Evolutionary conservation across 2,329 filamentous ascomycete genomes (phyloP).

Genomic region (Tolypocladium paradoxum): DNA sequence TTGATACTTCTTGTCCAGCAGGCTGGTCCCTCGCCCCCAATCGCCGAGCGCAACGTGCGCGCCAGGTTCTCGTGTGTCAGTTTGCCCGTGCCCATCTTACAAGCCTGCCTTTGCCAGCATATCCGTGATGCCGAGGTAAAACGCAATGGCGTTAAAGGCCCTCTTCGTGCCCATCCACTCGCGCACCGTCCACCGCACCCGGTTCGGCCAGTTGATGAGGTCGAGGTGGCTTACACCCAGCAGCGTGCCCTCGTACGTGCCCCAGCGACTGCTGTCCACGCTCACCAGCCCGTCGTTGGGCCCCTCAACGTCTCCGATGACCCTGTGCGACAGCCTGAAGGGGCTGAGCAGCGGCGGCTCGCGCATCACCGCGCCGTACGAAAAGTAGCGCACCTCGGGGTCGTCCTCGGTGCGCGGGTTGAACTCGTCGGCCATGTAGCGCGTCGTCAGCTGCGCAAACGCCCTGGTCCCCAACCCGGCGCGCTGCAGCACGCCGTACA

Average conservation of each 20-base stretch:
- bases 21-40: neutral
- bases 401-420: conserved; percentile 46
- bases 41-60: neutral
- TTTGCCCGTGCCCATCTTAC: conserved; percentile 10
- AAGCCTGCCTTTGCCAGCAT: conserved; percentile 60
- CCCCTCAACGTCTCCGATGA: conserved; percentile 42
- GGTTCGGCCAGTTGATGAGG: conserved; percentile 58
- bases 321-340: conserved; percentile 40
- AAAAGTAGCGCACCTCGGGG: conserved; percentile 46
- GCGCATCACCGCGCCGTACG: conserved; percentile 44
- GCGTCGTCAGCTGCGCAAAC: conserved; percentile 48
- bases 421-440: conserved; percentile 48
- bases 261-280: conserved; percentile 51
- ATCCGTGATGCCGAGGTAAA: conserved; percentile 55
- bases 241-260: conserved; percentile 52
- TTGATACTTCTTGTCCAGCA: conserved; percentile 10
- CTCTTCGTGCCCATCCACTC: conserved; percentile 39
- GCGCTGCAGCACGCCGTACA: conserved; percentile 38
- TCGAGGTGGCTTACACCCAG: conserved; percentile 52
- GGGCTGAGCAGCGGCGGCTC: conserved; percentile 50
- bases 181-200: conserved; percentile 43
- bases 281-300: conserved; percentile 60
- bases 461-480: conserved; percentile 47
- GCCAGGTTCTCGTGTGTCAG: neutral
- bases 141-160: conserved; percentile 57